Percentiles rank a stretch among this genome's conserved stretches.
These are phyloP conservation scores for Lentinula guzmanii DNA, from an alignment of 768 basidiomycete species.

Conservation along the genomic window DNA sequence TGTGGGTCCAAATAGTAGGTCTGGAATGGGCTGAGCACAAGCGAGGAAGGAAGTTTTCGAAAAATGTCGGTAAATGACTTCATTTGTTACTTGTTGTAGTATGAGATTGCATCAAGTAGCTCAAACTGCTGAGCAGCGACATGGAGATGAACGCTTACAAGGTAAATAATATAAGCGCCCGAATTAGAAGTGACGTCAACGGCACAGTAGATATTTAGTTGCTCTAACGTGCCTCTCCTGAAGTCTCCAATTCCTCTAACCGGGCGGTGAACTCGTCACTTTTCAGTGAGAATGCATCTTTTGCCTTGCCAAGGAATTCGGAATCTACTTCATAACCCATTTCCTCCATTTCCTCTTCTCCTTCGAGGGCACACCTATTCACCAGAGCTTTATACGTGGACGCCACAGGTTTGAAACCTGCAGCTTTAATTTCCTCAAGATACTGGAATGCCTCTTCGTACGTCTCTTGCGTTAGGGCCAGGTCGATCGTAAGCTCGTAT, in stretches of 20 bases:
- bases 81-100: no score
- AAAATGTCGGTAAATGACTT: no score
- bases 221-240: neutral
- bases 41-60: no score
- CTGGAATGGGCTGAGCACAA: no score
- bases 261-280: neutral
- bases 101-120: no score
- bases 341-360: slow-evolving; percentile 71
- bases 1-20: no score
- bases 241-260: neutral
- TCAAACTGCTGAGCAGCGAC: no score
- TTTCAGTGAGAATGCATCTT: neutral
- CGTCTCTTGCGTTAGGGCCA: slow-evolving; percentile 62
- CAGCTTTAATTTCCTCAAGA: slow-evolving; percentile 81
- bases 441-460: slow-evolving; percentile 90
- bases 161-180: no score
- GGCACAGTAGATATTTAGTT: neutral
- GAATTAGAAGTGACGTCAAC: no score
- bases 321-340: slow-evolving; percentile 39
- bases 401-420: slow-evolving; percentile 45
- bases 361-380: slow-evolving; percentile 44
- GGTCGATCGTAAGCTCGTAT: slow-evolving; percentile 60
- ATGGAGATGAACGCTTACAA: no score
- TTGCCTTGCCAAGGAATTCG: slow-evolving; percentile 13
- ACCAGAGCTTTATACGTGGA: slow-evolving; percentile 56